Conservation (phyloP, 139 green algal genomes). For the Protoeuglena noctilucae region DNA sequence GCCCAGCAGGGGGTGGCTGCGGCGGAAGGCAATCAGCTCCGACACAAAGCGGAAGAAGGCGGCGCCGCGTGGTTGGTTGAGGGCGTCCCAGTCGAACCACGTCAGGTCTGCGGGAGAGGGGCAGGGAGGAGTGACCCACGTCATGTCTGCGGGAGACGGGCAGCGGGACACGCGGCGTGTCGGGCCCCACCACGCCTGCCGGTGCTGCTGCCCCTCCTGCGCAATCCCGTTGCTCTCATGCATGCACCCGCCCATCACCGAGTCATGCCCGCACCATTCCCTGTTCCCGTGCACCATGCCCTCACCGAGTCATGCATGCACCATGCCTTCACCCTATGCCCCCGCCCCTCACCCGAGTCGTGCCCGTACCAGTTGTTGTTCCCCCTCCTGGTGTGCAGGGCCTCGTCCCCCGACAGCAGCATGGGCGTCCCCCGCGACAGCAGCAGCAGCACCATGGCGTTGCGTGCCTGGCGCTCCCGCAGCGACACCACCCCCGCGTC, state of each 20-base stretch:
- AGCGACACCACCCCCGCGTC: constrained; percentile 42
- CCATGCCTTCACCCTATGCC: neutral
- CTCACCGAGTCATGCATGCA: neutral
- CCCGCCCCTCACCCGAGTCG: constrained; percentile 54
- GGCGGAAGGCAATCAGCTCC: constrained; percentile 65
- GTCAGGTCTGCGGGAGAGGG: too few species aligned
- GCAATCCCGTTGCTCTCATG: too few species aligned
- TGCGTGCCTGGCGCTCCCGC: constrained; percentile 69
- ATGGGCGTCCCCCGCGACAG: constrained; percentile 82
- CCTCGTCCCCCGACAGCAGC: constrained; percentile 84
- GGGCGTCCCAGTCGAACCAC: constrained; percentile 50
- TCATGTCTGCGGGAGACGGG: too few species aligned
- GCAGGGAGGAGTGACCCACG: too few species aligned
- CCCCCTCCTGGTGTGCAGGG: constrained; percentile 51
- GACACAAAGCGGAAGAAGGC: constrained; percentile 29
- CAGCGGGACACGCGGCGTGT: too few species aligned
- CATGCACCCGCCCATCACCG: too few species aligned
- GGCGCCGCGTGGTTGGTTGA: constrained; percentile 18
- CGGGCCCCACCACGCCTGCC: too few species aligned
- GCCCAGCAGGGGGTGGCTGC: constrained; percentile 61
- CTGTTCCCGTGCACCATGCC: neutral
- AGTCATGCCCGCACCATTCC: too few species aligned
- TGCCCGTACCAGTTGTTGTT: constrained; percentile 99
- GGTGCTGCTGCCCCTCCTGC: too few species aligned
- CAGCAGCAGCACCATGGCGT: constrained; percentile 75